Evolutionary conservation across 2,329 filamentous ascomycete species (phyloP), one percentile per base, ranked within the genome.

Genomic region (Colletotrichum sp.): DNA sequence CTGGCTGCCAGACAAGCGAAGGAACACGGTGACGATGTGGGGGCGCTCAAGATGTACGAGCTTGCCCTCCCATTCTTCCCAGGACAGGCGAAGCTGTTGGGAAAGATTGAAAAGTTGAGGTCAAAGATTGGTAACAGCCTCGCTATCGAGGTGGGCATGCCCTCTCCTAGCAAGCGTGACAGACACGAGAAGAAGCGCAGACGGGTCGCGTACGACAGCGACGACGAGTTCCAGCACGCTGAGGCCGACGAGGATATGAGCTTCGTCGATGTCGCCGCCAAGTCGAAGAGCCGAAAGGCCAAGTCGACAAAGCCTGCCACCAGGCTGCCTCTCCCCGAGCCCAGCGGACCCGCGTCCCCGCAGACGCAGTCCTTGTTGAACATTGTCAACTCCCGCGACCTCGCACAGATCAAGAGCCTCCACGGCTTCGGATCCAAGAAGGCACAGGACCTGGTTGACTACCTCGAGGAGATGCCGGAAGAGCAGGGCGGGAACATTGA

Each of bases 1-100:
- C 88, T 98, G n/a, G 95, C 97, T 89, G 96, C 95, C 2, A 94
- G 97, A 78, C 96, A 98, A 82, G 94, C 97, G 81, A 96, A 96
- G 81, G 95, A 95, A 68, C 90, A 92, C 6, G 95, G 95, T 3
- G 95, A 98, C 79, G 93, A 97, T 67, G 88, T 87, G 5, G 94
- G 91, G 38, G 95, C 96, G 0, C 85, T 98, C 75, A 92, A 92
- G 79, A 96, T 97, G 92, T 98, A 98, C 81, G 93, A 96, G 82
- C 88, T 95, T 78, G 96, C 96, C 1, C 85, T 95, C 68, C 94
- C 95, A 0, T 97, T 92, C 84, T 98, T 98, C 80, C 96, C 96
- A 0, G 93, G 92, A 2, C 97, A 98, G 82, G 89, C 92, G 65
- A 98, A 96, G 85, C 88, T 96, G 36, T 79, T 93, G 36, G 88